Evolutionary conservation across 2,329 filamentous ascomycete species (phyloP), one percentile per base, ranked within the genome.

Genomic region (Neonectria ditissima): DNA sequence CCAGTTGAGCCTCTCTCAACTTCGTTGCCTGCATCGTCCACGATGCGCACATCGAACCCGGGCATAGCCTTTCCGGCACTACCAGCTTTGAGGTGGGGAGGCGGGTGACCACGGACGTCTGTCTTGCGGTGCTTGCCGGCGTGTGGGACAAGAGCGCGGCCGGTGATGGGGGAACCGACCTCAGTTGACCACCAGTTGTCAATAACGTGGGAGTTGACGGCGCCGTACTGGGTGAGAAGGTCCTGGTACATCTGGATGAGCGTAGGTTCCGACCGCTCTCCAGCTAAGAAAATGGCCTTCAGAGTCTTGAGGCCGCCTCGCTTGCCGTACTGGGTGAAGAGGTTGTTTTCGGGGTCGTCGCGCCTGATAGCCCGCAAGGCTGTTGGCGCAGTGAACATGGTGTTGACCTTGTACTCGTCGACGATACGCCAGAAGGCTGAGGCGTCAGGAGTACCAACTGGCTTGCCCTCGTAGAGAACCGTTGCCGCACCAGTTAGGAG

Each of bases 401-500:
- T 87, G 65, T 92, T 97, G 58, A 97, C 93, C 73, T 90, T 90
- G 82, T 97, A 91, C 72, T 97, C 92, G 68, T 94, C 90, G 4
- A 97, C 79, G 18, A 97, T 88, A 2, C 94, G 85, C 94, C 94
- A 98, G 76, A 97, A 96, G 0, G 91, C 91, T 6, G 92, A 91
- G 1, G 93, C 92, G 71, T 97, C 90, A 0, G 94, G 94, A 0
- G 94, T 97, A 5, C 94, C 94, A 13, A 97, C 84, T 0, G 94
- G 94, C 70, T 97, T 97, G n/a, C 94, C 95, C 80, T 97, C 94
- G 77, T 94, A 97, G 0, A 97, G 83, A 1, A 97, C 87, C 0
- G 93, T 97, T 1, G 94, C 90, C 2, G 94, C 94, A 5, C 94
- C 94, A 0, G 91, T 88, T 2, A 97, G 86, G 6, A 98, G 86